Conservation (phyloP, 371 early-diverging fungal genomes). For the Mucor irregularis region DNA sequence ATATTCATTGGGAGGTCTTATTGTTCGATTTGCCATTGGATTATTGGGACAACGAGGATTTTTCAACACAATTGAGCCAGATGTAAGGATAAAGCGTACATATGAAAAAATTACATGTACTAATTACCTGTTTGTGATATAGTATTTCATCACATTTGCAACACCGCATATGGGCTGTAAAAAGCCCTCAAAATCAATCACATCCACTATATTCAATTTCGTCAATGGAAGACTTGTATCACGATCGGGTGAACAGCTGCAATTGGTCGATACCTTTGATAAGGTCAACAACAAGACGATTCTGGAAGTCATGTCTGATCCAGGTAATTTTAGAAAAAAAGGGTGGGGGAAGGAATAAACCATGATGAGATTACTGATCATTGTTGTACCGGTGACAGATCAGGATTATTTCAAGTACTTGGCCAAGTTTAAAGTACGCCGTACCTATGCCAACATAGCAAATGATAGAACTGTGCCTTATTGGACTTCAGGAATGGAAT, state of each 20-base stretch:
- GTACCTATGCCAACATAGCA: conserved; percentile 65
- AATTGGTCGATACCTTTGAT: conserved; percentile 46
- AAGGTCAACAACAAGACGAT: conserved; percentile 37
- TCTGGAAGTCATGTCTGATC: conserved; percentile 64
- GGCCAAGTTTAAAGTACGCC: conserved; percentile 53
- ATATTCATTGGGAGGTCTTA: conserved; percentile 82
- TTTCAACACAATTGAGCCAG: conserved; percentile 54
- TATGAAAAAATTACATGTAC: neutral
- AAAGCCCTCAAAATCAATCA: conserved; percentile 25
- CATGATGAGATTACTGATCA: too few relatives aligned
- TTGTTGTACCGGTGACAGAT: neutral
- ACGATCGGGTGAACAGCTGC: conserved; percentile 64
- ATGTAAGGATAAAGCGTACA: conserved; percentile 41
- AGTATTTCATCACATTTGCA: conserved; percentile 73
- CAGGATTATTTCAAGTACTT: conserved; percentile 14
- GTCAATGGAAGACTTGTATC: conserved; percentile 51
- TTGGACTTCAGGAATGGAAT: conserved; percentile 64
- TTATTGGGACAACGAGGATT: conserved; percentile 59
- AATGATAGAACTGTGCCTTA: conserved; percentile 75
- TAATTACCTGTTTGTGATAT: neutral
- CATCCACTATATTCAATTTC: conserved; percentile 52
- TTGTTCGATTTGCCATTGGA: conserved; percentile 73
- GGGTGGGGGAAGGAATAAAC: too few relatives aligned
- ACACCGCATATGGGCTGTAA: conserved; percentile 79
- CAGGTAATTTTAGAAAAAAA: too few relatives aligned